A percentile compares a stretch with the other conserved stretches of the same genome.
Conservation (phyloP, 208 protist species). For the Trypanosoma cruzi region DNA sequence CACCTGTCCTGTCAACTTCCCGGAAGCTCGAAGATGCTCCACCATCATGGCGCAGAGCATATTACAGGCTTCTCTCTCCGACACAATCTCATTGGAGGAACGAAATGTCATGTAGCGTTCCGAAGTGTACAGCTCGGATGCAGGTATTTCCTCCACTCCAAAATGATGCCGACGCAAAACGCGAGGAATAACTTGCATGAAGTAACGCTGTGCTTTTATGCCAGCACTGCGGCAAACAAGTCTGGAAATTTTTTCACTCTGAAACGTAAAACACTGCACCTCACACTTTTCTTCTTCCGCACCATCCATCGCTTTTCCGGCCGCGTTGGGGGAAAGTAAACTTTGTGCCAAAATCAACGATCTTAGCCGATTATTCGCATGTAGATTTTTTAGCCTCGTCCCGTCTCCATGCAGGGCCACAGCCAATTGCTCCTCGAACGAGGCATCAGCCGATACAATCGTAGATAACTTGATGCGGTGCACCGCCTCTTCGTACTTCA, state of each 20-base stretch:
- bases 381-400: constrained; percentile 8
- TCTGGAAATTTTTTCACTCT: constrained; percentile 32
- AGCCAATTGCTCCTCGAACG: constrained; percentile 42
- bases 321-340: not conserved
- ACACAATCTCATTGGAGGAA: constrained; percentile 7
- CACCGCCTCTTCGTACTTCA: constrained; percentile 26
- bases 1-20: constrained; percentile 12
- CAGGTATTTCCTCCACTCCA: constrained; percentile 11
- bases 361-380: constrained; percentile 29
- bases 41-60: constrained; percentile 25
- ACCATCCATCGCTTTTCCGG: not conserved
- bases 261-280: constrained; percentile 60
- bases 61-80: constrained; percentile 17
- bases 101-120: constrained; percentile 15
- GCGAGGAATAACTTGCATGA: constrained; percentile 55
- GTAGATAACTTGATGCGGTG: constrained; percentile 2
- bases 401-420: constrained; percentile 44
- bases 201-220: constrained; percentile 49
- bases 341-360: constrained; percentile 36
- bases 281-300: constrained; percentile 9
- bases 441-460: not conserved
- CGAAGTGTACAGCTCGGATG: not conserved
- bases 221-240: constrained; percentile 47
- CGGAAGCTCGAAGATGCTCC: constrained; percentile 12
- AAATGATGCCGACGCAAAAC: constrained; percentile 42